Conservation (phyloP, 2,329 filamentous ascomycete genomes). For the Fusarium newnesense region DNA sequence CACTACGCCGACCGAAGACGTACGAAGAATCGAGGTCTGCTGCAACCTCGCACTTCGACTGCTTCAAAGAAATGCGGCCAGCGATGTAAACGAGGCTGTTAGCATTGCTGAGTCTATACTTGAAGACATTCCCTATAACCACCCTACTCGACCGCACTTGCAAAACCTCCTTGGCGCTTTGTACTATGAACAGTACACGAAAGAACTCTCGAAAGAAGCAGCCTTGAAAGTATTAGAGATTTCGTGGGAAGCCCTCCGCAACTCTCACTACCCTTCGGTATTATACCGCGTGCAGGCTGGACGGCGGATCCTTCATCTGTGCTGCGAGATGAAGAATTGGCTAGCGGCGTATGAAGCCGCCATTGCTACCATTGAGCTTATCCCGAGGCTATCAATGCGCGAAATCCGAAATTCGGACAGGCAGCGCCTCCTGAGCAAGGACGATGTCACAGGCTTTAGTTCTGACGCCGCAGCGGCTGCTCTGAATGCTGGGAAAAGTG, state of each 20-base stretch:
- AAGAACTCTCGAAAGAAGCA: neutral
- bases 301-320: neutral
- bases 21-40: neutral
- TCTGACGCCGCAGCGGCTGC: neutral
- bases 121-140: neutral
- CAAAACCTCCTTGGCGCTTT: neutral
- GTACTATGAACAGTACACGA: neutral
- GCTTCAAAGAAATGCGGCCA: neutral
- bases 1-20: neutral
- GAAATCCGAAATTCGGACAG: neutral
- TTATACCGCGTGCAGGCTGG: neutral
- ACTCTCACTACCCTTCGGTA: neutral
- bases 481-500: neutral
- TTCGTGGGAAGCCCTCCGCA: neutral
- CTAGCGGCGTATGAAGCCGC: neutral
- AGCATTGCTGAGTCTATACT: neutral
- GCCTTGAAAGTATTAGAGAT: neutral
- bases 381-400: neutral
- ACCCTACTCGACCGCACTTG: neutral
- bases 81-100: neutral
- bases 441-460: neutral
- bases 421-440: neutral
- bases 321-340: neutral
- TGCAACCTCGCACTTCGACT: neutral
- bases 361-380: neutral